These are phyloP conservation scores for Hemerocallis citrina DNA, from an alignment of 106 monocot genomes.

Conservation along the genomic window DNA sequence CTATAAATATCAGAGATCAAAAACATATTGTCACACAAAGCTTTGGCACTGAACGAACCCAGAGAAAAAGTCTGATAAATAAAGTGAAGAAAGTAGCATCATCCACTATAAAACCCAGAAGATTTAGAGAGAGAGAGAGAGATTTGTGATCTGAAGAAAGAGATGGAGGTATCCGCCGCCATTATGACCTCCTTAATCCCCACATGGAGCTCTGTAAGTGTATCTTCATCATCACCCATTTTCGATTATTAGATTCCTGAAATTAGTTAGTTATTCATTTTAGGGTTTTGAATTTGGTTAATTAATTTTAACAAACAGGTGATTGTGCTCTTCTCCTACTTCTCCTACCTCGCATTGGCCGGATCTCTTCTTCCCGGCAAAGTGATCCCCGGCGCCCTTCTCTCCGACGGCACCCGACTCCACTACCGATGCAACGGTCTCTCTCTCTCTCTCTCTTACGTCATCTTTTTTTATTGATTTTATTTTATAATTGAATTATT, in stretches of 20 bases:
- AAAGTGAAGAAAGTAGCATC: too few species aligned
- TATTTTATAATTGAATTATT: background rate
- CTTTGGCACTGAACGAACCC: too few species aligned
- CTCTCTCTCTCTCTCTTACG: background rate
- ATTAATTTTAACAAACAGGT: constrained; percentile 27
- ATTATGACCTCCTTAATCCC: constrained; percentile 1
- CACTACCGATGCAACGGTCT: constrained; percentile 82
- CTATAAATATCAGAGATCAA: too few species aligned
- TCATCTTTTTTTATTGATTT: background rate
- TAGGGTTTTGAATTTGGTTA: background rate
- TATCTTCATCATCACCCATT: background rate
- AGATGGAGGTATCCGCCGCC: constrained; percentile 2
- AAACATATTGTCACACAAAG: too few species aligned
- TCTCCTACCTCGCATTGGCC: constrained; percentile 54
- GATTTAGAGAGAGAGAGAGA: too few species aligned
- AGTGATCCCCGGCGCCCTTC: constrained; percentile 62
- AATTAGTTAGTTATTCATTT: background rate
- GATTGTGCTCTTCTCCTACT: constrained; percentile 36
- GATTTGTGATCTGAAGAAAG: too few species aligned
- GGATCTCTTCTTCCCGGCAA: constrained; percentile 75
- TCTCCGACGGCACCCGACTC: constrained; percentile 73
- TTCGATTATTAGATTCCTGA: background rate
- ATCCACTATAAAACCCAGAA: too few species aligned
- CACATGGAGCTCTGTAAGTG: constrained; percentile 7
- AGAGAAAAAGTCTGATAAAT: too few species aligned